Base-by-base conservation (phyloP, 202 grass and related monocot genomes). In the Carex arenaria region DNA sequence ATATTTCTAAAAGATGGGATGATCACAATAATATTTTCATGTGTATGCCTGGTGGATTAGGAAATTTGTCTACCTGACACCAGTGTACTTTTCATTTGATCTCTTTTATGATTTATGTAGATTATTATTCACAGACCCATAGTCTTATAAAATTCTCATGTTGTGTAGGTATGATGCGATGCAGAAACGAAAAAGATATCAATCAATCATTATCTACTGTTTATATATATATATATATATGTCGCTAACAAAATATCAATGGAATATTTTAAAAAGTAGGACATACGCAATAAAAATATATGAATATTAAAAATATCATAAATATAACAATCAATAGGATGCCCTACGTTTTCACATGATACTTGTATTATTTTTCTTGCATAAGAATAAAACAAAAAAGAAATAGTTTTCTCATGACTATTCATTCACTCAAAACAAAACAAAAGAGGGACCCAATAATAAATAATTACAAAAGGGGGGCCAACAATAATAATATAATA, bases 371-470 rank as follows among this genome's bases (percentile, higher is more conserved):
- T 74, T 15, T 75, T 17, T 54, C 11, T 54, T 55, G 49, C 4
- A 34, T 34, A 57, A 56, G 13, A 57, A 57, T 53, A 34, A 76
- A 55, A 76, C 49, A 76, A 76, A 57, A 69, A 70, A 8, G 34
- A 76, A 56, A 76, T 76, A 14, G 26, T 76, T 76, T 71, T 76
- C 64, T 67, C 72, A 56, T 18, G 5, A 62, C 77, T 80, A 80
- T 80, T 45, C 36, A 80, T 80, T 45, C 36, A 80, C 31, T 18
- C 57, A 43, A 63, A 80, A 80, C 34, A 43, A 64, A 22, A 45
- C 42, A 53, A 76, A 56, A 36, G 10, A 1, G 40, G 51, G 47
- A 30, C 26, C 51, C 55, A n/a, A 8, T n/a, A 71, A 34, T 56
- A 34, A 72, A 72, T 72, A 47, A 71, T 71, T 9, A 72, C 19